Conservation (phyloP, 768 basidiomycete genomes). For the Pilatotrama ljubarskyi region DNA sequence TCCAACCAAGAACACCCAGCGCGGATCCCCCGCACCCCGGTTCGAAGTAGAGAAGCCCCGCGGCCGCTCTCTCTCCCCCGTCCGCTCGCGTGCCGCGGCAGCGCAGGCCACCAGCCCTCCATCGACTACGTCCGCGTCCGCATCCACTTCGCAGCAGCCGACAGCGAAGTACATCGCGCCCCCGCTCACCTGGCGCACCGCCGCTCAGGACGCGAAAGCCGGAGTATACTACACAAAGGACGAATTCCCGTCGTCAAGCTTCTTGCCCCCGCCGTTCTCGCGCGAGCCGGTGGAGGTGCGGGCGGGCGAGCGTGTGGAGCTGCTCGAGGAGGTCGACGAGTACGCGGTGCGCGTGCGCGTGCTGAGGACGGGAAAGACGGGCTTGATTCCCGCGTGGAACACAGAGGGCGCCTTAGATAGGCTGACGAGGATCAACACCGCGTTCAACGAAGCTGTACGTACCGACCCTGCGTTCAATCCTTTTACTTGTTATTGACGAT, state of each 20-base stretch:
- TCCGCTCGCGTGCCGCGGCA: background rate
- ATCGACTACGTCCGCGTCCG: background rate
- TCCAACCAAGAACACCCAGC: constrained; percentile 9
- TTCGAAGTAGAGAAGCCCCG: constrained; percentile 20
- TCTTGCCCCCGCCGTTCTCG: constrained; percentile 25
- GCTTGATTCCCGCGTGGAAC: constrained; percentile 31
- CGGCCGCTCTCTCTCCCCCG: constrained; percentile 11
- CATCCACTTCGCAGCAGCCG: background rate
- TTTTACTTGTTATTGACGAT: background rate
- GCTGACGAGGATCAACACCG: constrained; percentile 31
- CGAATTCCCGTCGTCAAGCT: constrained; percentile 25
- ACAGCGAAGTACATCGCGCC: constrained; percentile 12
- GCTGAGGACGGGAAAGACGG: constrained; percentile 19
- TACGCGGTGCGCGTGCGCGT: constrained; percentile 28
- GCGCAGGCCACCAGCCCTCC: background rate
- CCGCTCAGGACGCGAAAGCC: constrained; percentile 25
- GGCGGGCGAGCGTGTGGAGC: constrained; percentile 24
- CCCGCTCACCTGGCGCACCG: constrained; percentile 21
- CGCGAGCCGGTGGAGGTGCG: constrained; percentile 28
- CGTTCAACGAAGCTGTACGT: constrained; percentile 33
- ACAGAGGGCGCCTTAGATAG: constrained; percentile 30
- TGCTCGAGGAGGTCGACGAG: constrained; percentile 28
- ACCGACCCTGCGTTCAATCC: background rate
- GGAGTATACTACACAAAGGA: constrained; percentile 31
- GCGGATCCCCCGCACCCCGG: constrained; percentile 18